These are phyloP conservation scores for Viola pubescens DNA, from an alignment of 441 rosid species.

Conservation along the genomic window DNA sequence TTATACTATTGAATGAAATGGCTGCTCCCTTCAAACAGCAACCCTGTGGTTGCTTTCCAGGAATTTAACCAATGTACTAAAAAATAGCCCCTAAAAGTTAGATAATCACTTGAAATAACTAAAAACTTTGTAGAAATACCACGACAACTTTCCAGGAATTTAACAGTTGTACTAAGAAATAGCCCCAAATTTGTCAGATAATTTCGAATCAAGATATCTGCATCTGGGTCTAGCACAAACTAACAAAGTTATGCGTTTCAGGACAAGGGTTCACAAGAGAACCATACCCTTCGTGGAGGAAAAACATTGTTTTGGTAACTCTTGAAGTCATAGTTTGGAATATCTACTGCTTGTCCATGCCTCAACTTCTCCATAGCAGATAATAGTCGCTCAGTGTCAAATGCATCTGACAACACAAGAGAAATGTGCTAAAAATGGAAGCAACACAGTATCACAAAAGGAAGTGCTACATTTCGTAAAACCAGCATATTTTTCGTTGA, in stretches of 20 bases:
- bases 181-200: background rate
- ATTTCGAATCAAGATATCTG: background rate
- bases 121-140: background rate
- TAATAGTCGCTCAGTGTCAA: slow-evolving; percentile 72
- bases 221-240: background rate
- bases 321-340: slow-evolving; percentile 90
- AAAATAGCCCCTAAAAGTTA: background rate
- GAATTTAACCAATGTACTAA: background rate
- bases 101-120: background rate
- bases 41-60: background rate
- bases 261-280: slow-evolving; percentile 13
- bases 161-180: background rate
- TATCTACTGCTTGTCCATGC: slow-evolving; percentile 83
- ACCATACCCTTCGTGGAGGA: slow-evolving; percentile 77
- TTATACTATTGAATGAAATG: background rate
- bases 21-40: background rate
- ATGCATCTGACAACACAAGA: slow-evolving; percentile 64
- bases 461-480: slow-evolving; percentile 7
- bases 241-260: background rate
- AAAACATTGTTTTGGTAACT: slow-evolving; percentile 73
- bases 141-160: background rate
- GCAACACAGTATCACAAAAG: slow-evolving; percentile 9
- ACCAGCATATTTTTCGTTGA: background rate
- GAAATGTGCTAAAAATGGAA: slow-evolving; percentile 8
- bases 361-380: slow-evolving; percentile 80